Evolutionary conservation across 192 early-diverging fungal species (phyloP).

Genomic region (Mortierella claussenii): DNA sequence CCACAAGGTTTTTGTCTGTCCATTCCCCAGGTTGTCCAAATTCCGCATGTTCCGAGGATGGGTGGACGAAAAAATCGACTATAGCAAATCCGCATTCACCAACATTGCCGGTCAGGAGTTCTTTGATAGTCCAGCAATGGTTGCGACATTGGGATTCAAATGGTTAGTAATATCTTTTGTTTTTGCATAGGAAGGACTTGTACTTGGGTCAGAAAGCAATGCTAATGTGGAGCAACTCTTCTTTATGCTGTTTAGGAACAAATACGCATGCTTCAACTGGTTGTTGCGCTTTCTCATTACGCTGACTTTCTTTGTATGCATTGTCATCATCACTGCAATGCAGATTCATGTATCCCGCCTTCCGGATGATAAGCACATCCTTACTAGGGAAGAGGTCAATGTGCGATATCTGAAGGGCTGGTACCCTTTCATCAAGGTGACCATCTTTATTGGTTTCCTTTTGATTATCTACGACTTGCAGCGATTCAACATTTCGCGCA

Average conservation of each 20-base stretch:
- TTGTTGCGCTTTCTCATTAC: constrained; percentile 6
- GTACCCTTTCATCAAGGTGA: constrained; percentile 19
- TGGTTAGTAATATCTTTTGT: constrained; percentile 14
- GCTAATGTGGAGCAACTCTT: no score
- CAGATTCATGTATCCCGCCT: constrained; percentile 5
- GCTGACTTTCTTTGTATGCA: constrained; percentile 19
- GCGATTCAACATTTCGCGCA: constrained; percentile 5
- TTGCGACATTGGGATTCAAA: constrained; percentile 37
- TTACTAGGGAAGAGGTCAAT: background rate
- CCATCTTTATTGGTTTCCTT: constrained; percentile 13
- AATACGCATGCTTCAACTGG: constrained; percentile 41
- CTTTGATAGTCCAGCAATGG: constrained; percentile 51
- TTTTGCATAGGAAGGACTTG: no score
- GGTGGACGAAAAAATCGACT: background rate
- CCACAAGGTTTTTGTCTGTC: constrained; percentile 38
- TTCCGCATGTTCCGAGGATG: constrained; percentile 13
- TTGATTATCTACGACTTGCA: constrained; percentile 11
- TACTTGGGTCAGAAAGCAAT: no score
- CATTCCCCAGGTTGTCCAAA: constrained; percentile 42
- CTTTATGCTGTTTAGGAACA: constrained; percentile 24
- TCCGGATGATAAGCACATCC: background rate
- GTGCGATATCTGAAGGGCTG: constrained; percentile 20
- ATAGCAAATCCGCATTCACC: constrained; percentile 18
- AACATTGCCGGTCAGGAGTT: constrained; percentile 44
- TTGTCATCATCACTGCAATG: constrained; percentile 17